Evolutionary conservation across 139 green algal species (phyloP).

Genomic region (Closterium sp.): DNA sequence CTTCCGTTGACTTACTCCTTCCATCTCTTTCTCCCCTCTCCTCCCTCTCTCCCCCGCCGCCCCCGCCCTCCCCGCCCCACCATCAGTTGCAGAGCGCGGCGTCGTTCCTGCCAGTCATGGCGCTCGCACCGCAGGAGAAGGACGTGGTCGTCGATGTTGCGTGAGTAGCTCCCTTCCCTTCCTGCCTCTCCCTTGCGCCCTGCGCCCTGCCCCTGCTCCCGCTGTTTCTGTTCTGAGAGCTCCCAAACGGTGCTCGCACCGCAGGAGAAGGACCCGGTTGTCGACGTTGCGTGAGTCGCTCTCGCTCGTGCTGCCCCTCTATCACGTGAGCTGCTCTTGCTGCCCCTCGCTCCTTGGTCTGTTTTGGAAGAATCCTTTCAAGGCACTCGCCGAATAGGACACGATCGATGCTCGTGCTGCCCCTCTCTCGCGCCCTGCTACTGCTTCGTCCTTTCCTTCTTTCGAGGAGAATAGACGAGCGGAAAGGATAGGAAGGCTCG

Average conservation of each 20-base stretch:
- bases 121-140: constrained; percentile 83
- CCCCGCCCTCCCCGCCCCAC: neutral
- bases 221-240: neutral
- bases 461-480: no score
- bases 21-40: neutral
- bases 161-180: constrained; percentile 5
- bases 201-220: neutral
- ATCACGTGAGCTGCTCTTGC: no score
- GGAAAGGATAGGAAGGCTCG: neutral
- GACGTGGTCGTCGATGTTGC: constrained; percentile 90
- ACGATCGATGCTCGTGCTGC: no score
- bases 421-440: neutral
- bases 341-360: neutral
- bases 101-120: constrained; percentile 98
- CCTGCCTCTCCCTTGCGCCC: neutral
- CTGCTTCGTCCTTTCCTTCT: no score
- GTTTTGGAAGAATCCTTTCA: no score
- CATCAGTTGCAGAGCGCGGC: constrained; percentile 62
- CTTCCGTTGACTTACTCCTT: neutral
- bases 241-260: constrained; percentile 87
- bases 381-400: no score
- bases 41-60: neutral
- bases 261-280: constrained; percentile 69
- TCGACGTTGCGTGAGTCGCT: constrained; percentile 83
- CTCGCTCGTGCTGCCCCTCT: neutral